phyloP scores from a whole-genome alignment of 371 early-diverging fungal species.

The Neoconidiobolus thromboides region DNA sequence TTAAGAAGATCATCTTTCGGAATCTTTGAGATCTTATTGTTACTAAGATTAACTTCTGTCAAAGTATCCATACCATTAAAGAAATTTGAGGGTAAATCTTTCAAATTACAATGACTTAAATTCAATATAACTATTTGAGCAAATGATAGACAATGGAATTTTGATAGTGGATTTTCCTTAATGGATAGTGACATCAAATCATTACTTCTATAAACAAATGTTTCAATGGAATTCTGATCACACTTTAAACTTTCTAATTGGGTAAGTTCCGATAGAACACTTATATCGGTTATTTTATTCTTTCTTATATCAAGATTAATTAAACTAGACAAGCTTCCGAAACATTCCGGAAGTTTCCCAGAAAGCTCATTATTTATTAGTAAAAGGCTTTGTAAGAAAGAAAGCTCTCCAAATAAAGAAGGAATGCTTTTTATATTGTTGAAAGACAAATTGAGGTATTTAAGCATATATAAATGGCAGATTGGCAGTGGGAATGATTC shows the following conservation, averaged over 20 bases:
- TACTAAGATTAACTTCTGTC: constrained; percentile 35
- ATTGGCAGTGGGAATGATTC: constrained; percentile 34
- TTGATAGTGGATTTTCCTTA: constrained; percentile 14
- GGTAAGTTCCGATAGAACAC: constrained; percentile 29
- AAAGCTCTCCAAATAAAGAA: constrained; percentile 40
- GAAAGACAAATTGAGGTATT: constrained; percentile 58
- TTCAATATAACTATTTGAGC: constrained; percentile 7
- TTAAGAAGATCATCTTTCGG: constrained; percentile 54
- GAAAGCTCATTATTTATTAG: constrained; percentile 46
- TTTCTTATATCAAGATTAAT: constrained; percentile 54
- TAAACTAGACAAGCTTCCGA: constrained; percentile 21
- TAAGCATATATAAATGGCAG: constrained; percentile 31
- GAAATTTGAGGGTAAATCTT: constrained; percentile 19
- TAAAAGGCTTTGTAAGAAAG: constrained; percentile 27
- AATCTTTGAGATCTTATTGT: constrained; percentile 38
- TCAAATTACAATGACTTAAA: constrained; percentile 3
- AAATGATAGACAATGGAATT: constrained; percentile 27
- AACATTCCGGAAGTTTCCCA: constrained; percentile 38
- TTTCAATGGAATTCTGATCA: constrained; percentile 40
- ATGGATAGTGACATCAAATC: neutral
- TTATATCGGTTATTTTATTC: constrained; percentile 43
- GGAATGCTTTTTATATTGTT: constrained; percentile 59
- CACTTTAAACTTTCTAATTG: constrained; percentile 34
- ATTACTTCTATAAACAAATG: neutral
- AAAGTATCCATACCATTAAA: constrained; percentile 28